Conservation (phyloP, 164 flowering plant species). For the Euptelea pleiosperma region DNA sequence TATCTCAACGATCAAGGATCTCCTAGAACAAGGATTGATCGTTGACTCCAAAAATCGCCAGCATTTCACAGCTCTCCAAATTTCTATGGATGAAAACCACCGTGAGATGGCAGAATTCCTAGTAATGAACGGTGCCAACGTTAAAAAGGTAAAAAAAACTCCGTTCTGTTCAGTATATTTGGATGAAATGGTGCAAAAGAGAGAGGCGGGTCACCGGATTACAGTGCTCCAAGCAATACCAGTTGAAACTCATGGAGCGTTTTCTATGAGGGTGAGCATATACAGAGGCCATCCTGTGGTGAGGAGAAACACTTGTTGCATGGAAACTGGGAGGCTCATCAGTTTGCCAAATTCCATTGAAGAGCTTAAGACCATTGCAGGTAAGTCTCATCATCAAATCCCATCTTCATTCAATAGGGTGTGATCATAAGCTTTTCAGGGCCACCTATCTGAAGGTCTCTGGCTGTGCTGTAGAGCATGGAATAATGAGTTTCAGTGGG, state of each 20-base stretch:
- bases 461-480: too few species aligned
- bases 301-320: slow-evolving; percentile 36
- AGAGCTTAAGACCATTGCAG: slow-evolving; percentile 76
- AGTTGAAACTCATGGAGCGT: slow-evolving; percentile 9
- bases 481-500: too few species aligned
- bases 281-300: slow-evolving; percentile 66
- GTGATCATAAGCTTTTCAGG: background rate
- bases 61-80: slow-evolving; percentile 56
- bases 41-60: slow-evolving; percentile 48
- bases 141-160: slow-evolving; percentile 13
- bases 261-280: slow-evolving; percentile 52
- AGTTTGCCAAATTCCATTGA: slow-evolving; percentile 58
- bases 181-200: slow-evolving; percentile 40
- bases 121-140: slow-evolving; percentile 62
- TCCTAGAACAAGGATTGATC: slow-evolving; percentile 57
- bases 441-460: too few species aligned
- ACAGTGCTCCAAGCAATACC: slow-evolving; percentile 21
- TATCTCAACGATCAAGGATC: slow-evolving; percentile 50
- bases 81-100: slow-evolving; percentile 56
- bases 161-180: slow-evolving; percentile 26
- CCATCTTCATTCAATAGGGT: background rate
- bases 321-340: slow-evolving; percentile 60
- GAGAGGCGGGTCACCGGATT: slow-evolving; percentile 49
- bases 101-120: slow-evolving; percentile 58
- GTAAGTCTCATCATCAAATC: slow-evolving; percentile 27